Percentiles rank a stretch among this genome's conserved stretches.
Evolutionary conservation across 2,329 filamentous ascomycete genomes (phyloP).

Genomic region (Colletotrichum eleusines): DNA sequence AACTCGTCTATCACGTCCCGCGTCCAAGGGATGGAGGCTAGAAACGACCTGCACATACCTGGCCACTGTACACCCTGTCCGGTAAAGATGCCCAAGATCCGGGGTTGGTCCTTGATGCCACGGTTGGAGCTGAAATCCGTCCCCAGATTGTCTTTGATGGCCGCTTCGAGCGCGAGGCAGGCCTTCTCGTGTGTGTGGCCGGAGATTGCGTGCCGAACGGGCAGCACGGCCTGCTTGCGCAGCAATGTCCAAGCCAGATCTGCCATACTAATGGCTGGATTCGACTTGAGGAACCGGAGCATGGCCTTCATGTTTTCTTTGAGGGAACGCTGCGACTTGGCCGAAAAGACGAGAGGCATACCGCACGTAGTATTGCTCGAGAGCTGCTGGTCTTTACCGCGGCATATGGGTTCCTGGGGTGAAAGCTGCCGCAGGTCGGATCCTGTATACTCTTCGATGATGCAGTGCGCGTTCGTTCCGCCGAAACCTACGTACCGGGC

Average conservation of each 20-base stretch:
- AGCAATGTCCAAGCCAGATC: constrained; percentile 19
- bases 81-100: constrained; percentile 47
- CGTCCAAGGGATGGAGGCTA: constrained; percentile 33
- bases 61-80: constrained; percentile 51
- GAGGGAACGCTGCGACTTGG: constrained; percentile 13
- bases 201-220: neutral
- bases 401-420: neutral
- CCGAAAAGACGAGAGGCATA: constrained; percentile 22
- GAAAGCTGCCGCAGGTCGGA: neutral
- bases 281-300: neutral
- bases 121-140: neutral
- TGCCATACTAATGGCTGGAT: constrained; percentile 5
- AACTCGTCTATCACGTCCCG: neutral
- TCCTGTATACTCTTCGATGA: constrained; percentile 14
- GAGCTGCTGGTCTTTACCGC: neutral
- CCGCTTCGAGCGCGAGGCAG: constrained; percentile 6
- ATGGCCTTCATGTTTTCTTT: constrained; percentile 4
- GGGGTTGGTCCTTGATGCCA: neutral
- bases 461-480: constrained; percentile 27
- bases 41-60: constrained; percentile 41
- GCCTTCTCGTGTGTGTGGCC: neutral
- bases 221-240: constrained; percentile 1
- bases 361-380: constrained; percentile 1
- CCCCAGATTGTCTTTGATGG: neutral
- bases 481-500: constrained; percentile 13